Conservation (phyloP, 345 rosid species). For the Hibiscus tridactylites region DNA sequence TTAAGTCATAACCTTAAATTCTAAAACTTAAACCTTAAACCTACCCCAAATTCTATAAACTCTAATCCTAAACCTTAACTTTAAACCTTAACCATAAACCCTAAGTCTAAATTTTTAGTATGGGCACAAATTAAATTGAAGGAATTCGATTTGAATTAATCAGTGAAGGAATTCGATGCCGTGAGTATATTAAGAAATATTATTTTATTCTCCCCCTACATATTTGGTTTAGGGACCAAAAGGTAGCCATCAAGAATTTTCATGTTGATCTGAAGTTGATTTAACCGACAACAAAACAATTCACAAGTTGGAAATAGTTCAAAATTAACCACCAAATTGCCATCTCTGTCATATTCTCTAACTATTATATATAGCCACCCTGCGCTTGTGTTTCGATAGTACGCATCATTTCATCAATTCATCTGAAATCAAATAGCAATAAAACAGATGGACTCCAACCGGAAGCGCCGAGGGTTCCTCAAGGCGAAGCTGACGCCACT, state of each 20-base stretch:
- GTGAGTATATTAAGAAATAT: too few species aligned
- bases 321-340: background rate
- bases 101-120: too few species aligned
- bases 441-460: constrained; percentile 33
- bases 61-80: too few species aligned
- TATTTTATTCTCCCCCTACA: constrained; percentile 8
- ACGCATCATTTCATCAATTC: constrained; percentile 5
- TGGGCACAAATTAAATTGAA: too few species aligned
- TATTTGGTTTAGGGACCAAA: constrained; percentile 29
- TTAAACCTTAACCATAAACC: too few species aligned
- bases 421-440: background rate
- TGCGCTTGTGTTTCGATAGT: background rate
- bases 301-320: too few species aligned
- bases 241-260: constrained; percentile 6
- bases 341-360: background rate
- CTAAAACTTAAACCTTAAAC: too few species aligned
- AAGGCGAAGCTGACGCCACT: constrained; percentile 45
- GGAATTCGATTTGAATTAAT: too few species aligned
- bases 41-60: too few species aligned
- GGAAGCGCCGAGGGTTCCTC: constrained; percentile 45
- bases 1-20: too few species aligned
- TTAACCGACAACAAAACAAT: background rate
- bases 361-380: constrained; percentile 22
- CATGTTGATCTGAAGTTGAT: constrained; percentile 21
- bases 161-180: too few species aligned